Evolutionary conservation across 2,329 filamentous ascomycete species (phyloP).

Genomic region (Penicillium sp.): DNA sequence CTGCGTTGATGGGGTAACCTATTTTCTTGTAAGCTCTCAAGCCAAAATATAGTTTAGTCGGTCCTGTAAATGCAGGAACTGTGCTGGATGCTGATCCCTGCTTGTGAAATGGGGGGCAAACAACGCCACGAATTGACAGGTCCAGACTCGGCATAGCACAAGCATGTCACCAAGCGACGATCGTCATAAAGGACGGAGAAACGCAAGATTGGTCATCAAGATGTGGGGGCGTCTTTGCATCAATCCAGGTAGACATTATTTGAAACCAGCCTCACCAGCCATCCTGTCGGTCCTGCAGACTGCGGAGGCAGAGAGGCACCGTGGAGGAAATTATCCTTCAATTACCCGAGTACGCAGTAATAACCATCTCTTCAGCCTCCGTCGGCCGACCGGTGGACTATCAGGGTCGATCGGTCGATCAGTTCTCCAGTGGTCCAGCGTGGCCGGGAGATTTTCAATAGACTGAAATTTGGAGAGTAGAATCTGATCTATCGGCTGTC

Average conservation of each 20-base stretch:
- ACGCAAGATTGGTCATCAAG: not conserved
- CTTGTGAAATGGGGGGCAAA: slow-evolving; percentile 22
- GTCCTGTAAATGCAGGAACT: slow-evolving; percentile 17
- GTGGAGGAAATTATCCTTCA: not conserved
- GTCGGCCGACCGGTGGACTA: not conserved
- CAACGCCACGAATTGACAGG: slow-evolving; percentile 23
- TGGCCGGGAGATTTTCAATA: slow-evolving; percentile 23
- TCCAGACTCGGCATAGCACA: slow-evolving; percentile 11
- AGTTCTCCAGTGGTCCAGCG: slow-evolving; percentile 3
- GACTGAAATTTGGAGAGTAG: slow-evolving; percentile 2
- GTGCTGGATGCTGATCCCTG: slow-evolving; percentile 13
- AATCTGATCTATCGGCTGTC: not conserved
- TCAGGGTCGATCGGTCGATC: slow-evolving; percentile 11
- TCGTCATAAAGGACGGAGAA: not conserved
- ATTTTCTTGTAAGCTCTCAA: not conserved
- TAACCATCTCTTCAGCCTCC: not conserved
- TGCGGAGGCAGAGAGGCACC: too few species aligned
- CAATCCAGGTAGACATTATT: not conserved
- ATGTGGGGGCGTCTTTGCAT: not conserved
- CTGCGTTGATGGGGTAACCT: slow-evolving; percentile 4
- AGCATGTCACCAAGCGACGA: not conserved
- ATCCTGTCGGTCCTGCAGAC: not conserved
- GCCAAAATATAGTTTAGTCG: not conserved
- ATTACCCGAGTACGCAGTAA: not conserved
- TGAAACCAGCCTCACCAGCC: slow-evolving; percentile 1